phyloP scores from a whole-genome alignment of 306 rosid species.

The Geum urbanum region DNA sequence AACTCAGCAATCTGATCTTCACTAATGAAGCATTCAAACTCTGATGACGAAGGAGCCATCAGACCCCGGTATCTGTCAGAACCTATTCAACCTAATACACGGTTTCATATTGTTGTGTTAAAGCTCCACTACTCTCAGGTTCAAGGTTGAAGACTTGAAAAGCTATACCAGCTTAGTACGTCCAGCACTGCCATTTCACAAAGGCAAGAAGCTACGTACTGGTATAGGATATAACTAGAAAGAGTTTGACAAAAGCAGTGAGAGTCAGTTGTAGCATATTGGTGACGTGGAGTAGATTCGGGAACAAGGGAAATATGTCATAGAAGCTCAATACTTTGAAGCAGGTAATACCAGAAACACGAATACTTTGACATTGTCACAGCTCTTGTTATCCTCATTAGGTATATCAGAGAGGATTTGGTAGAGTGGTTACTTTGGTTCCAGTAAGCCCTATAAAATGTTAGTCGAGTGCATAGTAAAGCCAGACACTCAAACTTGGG shows the following conservation, averaged over 20 bases:
- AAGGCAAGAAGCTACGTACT: neutral
- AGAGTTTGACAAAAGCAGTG: neutral
- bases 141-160: neutral
- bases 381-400: slow-evolving; percentile 23
- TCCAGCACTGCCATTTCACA: neutral
- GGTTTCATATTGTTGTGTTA: neutral
- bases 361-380: slow-evolving; percentile 37
- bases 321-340: slow-evolving; percentile 20
- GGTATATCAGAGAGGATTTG: slow-evolving; percentile 41
- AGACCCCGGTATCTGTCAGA: neutral
- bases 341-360: slow-evolving; percentile 38
- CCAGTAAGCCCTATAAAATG: slow-evolving; percentile 18
- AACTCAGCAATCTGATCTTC: neutral
- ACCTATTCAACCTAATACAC: neutral
- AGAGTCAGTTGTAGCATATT: neutral
- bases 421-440: slow-evolving; percentile 43
- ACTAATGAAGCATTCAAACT: neutral
- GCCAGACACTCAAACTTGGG: slow-evolving; percentile 17
- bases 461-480: neutral
- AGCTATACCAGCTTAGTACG: neutral
- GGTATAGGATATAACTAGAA: neutral
- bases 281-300: neutral
- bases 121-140: neutral
- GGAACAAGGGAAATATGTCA: neutral
- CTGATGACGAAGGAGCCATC: neutral